Base-by-base conservation (phyloP, 345 rosid genomes). In the Isatis tinctoria region DNA sequence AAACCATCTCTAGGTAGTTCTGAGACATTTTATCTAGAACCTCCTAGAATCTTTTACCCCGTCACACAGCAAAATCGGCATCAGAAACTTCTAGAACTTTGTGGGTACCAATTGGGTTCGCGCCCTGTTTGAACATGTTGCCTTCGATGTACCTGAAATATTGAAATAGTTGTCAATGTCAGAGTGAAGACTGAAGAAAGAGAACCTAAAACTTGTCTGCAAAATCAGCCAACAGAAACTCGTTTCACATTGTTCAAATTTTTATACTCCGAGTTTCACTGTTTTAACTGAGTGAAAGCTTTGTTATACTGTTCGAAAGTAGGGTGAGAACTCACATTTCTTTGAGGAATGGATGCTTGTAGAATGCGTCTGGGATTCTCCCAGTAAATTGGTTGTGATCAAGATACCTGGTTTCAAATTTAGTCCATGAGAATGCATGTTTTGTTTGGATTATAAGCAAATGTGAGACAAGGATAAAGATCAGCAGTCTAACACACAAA, bases 361-460 rank as follows among this genome's bases (percentile, higher is more conserved):
- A 91, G 78, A 89, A 85, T 33, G 88, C 87, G 53, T 86, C 89
- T 6, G 96, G 93, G 49, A 94, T 90, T 77, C 90, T 86, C 70
- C 98, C 98, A 0, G 90, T 73, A 77, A 94, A 94, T 67, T 89
- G 96, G 78, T 94, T 94, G 84, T 94, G 97, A 83, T 94, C 98
- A 83, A 94, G 77, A 81, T 94, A 94, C 84, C 98, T 91, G 85
- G 69, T 61, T 80, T 66, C 40, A 68, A 40, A 41, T 48, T 56
- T 37, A 47, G 47, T n/a, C 49, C 70, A 56, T 65, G 16, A 70
- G 65, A 43, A 69, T 33, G n/a, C 27, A 53, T 17, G 16, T 61
- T 45, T 40, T 26, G 20, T 44, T 10, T 14, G 44, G 54, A 65
- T 12, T 18, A 60, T 43, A 52, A 44, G 61, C 5, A 8, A 69